Base-by-base conservation (phyloP, 148 eudicot species). In the Mesembryanthemum crystallinum region DNA sequence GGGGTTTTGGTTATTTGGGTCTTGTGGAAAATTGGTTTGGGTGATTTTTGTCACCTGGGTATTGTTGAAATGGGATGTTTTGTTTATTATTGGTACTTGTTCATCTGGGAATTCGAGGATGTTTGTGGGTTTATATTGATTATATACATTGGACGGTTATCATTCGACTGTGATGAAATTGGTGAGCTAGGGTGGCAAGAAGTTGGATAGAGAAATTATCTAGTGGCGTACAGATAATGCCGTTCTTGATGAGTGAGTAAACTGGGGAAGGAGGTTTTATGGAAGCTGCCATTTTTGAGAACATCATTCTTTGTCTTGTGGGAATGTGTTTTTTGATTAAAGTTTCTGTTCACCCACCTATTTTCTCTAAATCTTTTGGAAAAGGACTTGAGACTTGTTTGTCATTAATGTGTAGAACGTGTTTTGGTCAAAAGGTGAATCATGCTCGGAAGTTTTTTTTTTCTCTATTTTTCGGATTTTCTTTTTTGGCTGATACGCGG, bases 21-120 rank as follows among this genome's bases (percentile, higher is more conserved):
- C 52, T 66, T 3, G 69, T 7, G 45, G 12, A 35, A 7, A n/a
- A 17, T 5, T 20, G 28, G 39, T 21, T 12, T 24, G 23, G 6
- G 15, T 10, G 9, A 37, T 35, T 10, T 47, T 54, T 17, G 9
- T 55, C 20, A 57, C 49, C 35, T 75, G 78, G n/a, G 63, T 35
- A 32, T 74, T 64, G 21, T 28, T 65, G 64, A 37, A 35, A 35
- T 75, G 55, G 24, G 71, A 45, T 45, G 71, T 25, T 45, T 29
- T 5, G 17, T 15, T 43, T 14, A 14, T 55, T 33, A 42, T 18
- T 52, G 2, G 24, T 59, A 23, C 61, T 35, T 1, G 25, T 10
- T 75, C 8, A 10, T 25, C 32, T 35, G 59, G 64, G 24, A 74
- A 24, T 25, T 42, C 5, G 30, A 17, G n/a, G 71, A 45, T 4